Conservation (phyloP, 2,329 filamentous ascomycete genomes). For the Aciculosporium take region DNA sequence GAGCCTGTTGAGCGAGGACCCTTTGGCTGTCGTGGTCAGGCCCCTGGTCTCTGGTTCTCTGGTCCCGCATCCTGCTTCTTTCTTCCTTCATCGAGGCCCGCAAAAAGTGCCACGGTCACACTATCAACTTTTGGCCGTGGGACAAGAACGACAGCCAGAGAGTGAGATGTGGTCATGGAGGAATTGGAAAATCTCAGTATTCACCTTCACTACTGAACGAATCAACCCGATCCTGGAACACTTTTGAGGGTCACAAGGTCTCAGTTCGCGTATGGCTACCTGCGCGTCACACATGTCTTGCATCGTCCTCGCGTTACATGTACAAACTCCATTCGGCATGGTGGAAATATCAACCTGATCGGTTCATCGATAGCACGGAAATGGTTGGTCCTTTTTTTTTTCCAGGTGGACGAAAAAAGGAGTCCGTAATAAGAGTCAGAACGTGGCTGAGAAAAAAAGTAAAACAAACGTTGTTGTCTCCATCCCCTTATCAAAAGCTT, state of each 20-base stretch:
- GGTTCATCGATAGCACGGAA: neutral
- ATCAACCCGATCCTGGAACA: too few species aligned
- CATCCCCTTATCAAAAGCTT: neutral
- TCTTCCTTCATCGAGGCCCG: neutral
- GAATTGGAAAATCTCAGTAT: too few species aligned
- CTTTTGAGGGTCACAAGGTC: too few species aligned
- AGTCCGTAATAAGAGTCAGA: neutral
- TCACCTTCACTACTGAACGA: too few species aligned
- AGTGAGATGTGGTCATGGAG: neutral
- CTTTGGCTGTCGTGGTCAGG: neutral
- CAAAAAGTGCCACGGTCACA: neutral
- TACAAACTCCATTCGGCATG: too few species aligned
- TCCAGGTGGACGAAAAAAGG: neutral
- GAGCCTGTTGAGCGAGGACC: neutral
- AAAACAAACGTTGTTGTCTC: neutral
- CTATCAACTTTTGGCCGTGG: neutral
- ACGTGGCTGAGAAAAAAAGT: neutral
- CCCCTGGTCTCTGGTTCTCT: neutral
- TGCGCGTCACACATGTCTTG: too few species aligned
- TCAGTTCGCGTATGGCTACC: too few species aligned
- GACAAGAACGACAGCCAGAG: neutral
- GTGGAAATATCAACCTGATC: too few species aligned
- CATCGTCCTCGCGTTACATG: too few species aligned
- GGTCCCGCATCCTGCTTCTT: neutral
- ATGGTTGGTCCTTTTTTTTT: neutral